These are phyloP conservation scores for Septoria linicola DNA, from an alignment of 2,329 filamentous ascomycete species.

Conservation along the genomic window DNA sequence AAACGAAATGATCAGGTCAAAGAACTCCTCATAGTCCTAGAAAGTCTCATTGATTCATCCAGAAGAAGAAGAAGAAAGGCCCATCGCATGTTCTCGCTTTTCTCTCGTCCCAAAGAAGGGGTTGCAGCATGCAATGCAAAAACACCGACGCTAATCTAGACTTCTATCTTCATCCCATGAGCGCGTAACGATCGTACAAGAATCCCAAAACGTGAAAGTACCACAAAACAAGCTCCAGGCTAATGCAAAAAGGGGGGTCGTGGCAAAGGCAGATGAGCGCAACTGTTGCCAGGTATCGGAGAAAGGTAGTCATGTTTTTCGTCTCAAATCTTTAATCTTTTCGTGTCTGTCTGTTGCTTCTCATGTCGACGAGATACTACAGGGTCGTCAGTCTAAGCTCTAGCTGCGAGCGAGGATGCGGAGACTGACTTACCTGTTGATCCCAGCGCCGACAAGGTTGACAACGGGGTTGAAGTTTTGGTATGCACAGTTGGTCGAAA, in stretches of 20 bases:
- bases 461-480: slow-evolving; percentile 42
- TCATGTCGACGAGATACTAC: slow-evolving; percentile 11
- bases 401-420: background rate
- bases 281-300: slow-evolving; percentile 5
- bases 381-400: slow-evolving; percentile 6
- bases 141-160: slow-evolving; percentile 27
- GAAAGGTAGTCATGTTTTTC: slow-evolving; percentile 1
- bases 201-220: slow-evolving; percentile 1
- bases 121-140: too few species aligned
- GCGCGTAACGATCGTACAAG: slow-evolving; percentile 25
- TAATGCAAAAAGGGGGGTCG: slow-evolving; percentile 23
- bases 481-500: slow-evolving; percentile 35
- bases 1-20: background rate
- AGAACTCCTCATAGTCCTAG: background rate
- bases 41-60: background rate
- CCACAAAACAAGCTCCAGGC: slow-evolving; percentile 16
- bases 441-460: slow-evolving; percentile 35
- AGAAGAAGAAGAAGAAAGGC: background rate
- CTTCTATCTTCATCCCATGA: slow-evolving; percentile 24
- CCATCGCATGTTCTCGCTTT: background rate
- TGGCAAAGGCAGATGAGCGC: too few species aligned
- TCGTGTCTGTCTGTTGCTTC: background rate
- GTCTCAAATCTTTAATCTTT: background rate
- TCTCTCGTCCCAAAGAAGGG: slow-evolving; percentile 1
- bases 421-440: slow-evolving; percentile 21